These are phyloP conservation scores for Oryza meridionalis DNA, from an alignment of 176 grass and related monocot genomes.

Conservation along the genomic window DNA sequence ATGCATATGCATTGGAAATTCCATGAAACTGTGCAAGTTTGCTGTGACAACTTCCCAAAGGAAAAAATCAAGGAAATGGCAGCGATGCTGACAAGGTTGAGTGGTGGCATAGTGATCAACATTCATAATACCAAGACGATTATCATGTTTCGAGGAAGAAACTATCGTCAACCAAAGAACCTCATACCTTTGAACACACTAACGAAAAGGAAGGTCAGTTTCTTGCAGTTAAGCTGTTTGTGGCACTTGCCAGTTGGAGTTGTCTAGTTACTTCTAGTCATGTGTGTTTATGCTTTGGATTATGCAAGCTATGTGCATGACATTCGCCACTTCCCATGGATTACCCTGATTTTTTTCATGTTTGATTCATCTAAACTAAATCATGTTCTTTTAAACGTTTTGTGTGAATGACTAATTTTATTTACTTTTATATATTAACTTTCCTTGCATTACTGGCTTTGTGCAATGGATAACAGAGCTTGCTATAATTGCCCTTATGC, in stretches of 20 bases:
- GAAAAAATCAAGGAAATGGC: slow-evolving; percentile 99
- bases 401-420: not conserved
- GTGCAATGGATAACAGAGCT: slow-evolving; percentile 16
- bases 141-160: slow-evolving; percentile 98
- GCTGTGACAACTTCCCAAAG: slow-evolving; percentile 93
- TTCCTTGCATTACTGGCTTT: slow-evolving; percentile 28
- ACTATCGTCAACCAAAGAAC: slow-evolving; percentile 98
- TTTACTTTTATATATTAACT: not conserved
- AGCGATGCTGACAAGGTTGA: slow-evolving; percentile 88
- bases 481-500: slow-evolving; percentile 12
- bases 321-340: not conserved
- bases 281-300: slow-evolving; percentile 14
- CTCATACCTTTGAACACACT: slow-evolving; percentile 98
- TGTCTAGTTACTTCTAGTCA: not conserved
- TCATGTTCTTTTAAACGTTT: slow-evolving; percentile 4
- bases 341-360: slow-evolving; percentile 13
- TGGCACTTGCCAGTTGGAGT: slow-evolving; percentile 17
- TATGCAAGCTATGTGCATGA: not conserved
- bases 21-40: slow-evolving; percentile 96
- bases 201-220: slow-evolving; percentile 93
- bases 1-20: slow-evolving; percentile 99
- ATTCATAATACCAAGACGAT: slow-evolving; percentile 96
- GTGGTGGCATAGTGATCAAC: slow-evolving; percentile 97
- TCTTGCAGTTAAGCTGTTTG: slow-evolving; percentile 10
- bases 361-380: not conserved